These are phyloP conservation scores for Solioccasus polychromus DNA, from an alignment of 768 basidiomycete species.

Conservation along the genomic window DNA sequence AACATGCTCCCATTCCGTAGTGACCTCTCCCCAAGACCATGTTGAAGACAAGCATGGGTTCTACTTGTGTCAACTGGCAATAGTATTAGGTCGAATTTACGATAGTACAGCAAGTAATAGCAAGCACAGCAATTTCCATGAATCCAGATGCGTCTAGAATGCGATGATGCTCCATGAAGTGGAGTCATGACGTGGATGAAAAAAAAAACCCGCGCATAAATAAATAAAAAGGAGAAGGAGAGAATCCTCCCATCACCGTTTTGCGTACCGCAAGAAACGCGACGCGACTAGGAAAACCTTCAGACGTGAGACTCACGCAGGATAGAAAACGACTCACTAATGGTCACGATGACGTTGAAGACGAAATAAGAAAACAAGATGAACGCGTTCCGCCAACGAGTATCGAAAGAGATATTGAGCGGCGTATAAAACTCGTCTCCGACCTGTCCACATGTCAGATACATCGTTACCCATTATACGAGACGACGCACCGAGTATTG, in stretches of 20 bases:
- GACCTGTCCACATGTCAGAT: constrained; percentile 22
- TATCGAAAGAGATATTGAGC: constrained; percentile 59
- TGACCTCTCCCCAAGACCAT: too few species aligned
- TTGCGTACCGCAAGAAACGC: constrained; percentile 68
- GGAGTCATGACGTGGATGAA: not conserved
- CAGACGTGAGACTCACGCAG: not conserved
- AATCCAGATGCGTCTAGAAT: too few species aligned
- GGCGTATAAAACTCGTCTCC: constrained; percentile 72
- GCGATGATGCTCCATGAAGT: too few species aligned
- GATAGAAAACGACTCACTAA: constrained; percentile 35
- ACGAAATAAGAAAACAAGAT: constrained; percentile 63
- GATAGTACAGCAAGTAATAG: too few species aligned
- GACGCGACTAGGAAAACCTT: constrained; percentile 49
- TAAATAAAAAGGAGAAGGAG: not conserved
- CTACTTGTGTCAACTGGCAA: too few species aligned
- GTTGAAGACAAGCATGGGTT: too few species aligned
- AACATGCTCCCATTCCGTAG: too few species aligned
- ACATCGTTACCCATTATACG: not conserved
- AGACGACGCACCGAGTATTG: constrained; percentile 43
- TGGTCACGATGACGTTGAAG: constrained; percentile 69
- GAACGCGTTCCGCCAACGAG: constrained; percentile 68
- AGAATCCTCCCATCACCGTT: constrained; percentile 34
- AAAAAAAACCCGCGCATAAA: not conserved
- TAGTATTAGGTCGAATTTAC: too few species aligned
- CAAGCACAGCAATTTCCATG: too few species aligned